A percentile compares a stretch with the other conserved stretches of the same genome.
These are phyloP conservation scores for Knufia fluminis DNA, from an alignment of 2,329 filamentous ascomycete species.

Conservation along the genomic window DNA sequence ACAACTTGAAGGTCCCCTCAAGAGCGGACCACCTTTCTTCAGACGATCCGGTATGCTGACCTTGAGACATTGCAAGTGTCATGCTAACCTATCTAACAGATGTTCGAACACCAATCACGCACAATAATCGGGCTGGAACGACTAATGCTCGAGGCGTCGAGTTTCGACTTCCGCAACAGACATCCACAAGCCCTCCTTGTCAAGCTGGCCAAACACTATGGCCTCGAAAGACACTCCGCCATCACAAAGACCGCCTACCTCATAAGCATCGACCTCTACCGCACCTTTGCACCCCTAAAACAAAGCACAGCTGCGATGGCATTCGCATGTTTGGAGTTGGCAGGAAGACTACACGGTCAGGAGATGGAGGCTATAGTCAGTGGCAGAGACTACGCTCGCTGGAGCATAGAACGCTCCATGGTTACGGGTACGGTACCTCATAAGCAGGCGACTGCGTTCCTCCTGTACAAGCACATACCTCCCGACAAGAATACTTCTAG, in stretches of 20 bases:
- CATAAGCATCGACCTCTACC: conserved; percentile 81
- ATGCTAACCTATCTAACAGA: conserved; percentile 36
- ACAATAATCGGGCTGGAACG: conserved; percentile 83
- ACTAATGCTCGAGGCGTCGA: conserved; percentile 81
- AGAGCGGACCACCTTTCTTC: conserved; percentile 57
- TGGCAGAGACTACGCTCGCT: conserved; percentile 41
- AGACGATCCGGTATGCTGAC: conserved; percentile 63
- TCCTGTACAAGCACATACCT: conserved; percentile 9
- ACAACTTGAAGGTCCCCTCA: conserved; percentile 67
- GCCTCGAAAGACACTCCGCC: conserved; percentile 41
- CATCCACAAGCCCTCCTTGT: conserved; percentile 77
- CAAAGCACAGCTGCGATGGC: conserved; percentile 79
- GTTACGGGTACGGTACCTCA: conserved; percentile 35
- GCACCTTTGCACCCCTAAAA: conserved; percentile 86
- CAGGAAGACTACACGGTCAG: conserved; percentile 52
- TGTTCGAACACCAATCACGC: conserved; percentile 70
- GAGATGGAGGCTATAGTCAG: conserved; percentile 43
- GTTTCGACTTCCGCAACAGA: conserved; percentile 86
- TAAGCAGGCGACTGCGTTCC: neutral
- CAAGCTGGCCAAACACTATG: conserved; percentile 61
- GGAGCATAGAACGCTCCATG: conserved; percentile 38
- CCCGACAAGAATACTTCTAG: conserved; percentile 1
- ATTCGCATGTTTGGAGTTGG: conserved; percentile 71
- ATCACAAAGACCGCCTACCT: conserved; percentile 65
- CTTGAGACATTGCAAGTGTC: neutral